These are phyloP conservation scores for Globisporangium emineosum DNA, from an alignment of 352 stramenopile species.

Conservation along the genomic window DNA sequence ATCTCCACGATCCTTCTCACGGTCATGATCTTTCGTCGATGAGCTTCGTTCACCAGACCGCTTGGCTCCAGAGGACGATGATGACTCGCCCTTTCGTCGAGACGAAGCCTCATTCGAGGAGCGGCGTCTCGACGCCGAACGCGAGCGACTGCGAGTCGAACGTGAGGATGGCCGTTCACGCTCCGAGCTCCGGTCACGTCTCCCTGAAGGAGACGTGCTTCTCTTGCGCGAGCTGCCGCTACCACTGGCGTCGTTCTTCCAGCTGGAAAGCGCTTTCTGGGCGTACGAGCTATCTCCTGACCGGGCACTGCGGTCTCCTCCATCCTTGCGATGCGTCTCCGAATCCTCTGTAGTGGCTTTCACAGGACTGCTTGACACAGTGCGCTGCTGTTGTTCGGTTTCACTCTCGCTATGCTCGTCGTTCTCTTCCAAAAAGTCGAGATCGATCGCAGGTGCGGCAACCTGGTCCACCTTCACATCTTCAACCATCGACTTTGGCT, in stretches of 20 bases:
- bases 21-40: conserved; percentile 13
- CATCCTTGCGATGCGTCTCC: background rate
- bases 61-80: conserved; percentile 12
- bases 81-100: conserved; percentile 21
- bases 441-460: conserved; percentile 76
- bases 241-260: conserved; percentile 5
- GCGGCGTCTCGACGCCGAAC: conserved; percentile 41
- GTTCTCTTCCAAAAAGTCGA: conserved; percentile 77
- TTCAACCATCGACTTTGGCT: conserved; percentile 37
- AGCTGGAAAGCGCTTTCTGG: conserved; percentile 7
- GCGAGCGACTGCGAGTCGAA: conserved; percentile 19
- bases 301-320: background rate
- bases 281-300: conserved; percentile 3
- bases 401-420: conserved; percentile 42
- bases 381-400: conserved; percentile 17
- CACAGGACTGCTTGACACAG: background rate
- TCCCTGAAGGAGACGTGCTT: conserved; percentile 1
- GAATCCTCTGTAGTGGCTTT: background rate
- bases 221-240: conserved; percentile 8
- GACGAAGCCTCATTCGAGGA: conserved; percentile 31
- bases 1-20: conserved; percentile 15
- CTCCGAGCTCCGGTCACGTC: conserved; percentile 18
- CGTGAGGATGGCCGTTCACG: conserved; percentile 12
- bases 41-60: conserved; percentile 15
- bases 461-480: conserved; percentile 80